These are phyloP conservation scores for Boechera divaricarpa DNA, from an alignment of 345 rosid genomes.

Conservation along the genomic window DNA sequence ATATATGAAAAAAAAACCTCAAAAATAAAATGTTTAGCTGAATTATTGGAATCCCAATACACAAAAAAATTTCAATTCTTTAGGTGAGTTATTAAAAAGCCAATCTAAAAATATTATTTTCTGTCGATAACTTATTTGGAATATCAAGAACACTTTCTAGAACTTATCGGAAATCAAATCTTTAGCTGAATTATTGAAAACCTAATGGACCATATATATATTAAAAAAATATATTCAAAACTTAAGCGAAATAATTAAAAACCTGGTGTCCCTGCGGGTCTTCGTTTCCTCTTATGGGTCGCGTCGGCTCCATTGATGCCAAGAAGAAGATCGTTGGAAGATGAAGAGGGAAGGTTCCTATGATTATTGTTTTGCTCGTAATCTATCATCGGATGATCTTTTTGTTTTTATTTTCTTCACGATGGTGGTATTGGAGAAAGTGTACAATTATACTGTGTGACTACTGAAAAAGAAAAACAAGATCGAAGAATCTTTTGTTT, in stretches of 20 bases:
- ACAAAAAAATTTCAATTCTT: background rate
- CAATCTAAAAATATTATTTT: background rate
- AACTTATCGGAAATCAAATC: background rate
- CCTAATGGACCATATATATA: conserved; percentile 1
- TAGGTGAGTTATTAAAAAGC: background rate
- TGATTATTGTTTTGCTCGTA: conserved; percentile 36
- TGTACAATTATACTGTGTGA: conserved; percentile 1
- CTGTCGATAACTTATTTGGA: background rate
- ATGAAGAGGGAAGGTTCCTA: conserved; percentile 24
- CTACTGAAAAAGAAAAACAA: conserved; percentile 40
- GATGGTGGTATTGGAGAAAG: conserved; percentile 22
- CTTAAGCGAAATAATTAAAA: background rate
- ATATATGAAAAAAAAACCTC: background rate
- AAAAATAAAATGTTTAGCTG: background rate
- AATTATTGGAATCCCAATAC: background rate
- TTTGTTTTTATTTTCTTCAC: background rate
- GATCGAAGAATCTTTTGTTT: conserved; percentile 39
- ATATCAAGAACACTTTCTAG: conserved; percentile 6
- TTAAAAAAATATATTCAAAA: background rate
- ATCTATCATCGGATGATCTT: conserved; percentile 29
- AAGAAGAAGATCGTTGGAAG: conserved; percentile 36
- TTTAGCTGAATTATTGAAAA: conserved; percentile 20
- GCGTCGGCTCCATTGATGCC: conserved; percentile 23
- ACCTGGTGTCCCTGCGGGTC: conserved; percentile 98
- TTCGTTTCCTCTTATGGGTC: conserved; percentile 64